Evolutionary conservation across 805 yeast species (phyloP), one percentile per base, ranked within the genome.

Genomic region (Teunomyces aglyptinius): DNA sequence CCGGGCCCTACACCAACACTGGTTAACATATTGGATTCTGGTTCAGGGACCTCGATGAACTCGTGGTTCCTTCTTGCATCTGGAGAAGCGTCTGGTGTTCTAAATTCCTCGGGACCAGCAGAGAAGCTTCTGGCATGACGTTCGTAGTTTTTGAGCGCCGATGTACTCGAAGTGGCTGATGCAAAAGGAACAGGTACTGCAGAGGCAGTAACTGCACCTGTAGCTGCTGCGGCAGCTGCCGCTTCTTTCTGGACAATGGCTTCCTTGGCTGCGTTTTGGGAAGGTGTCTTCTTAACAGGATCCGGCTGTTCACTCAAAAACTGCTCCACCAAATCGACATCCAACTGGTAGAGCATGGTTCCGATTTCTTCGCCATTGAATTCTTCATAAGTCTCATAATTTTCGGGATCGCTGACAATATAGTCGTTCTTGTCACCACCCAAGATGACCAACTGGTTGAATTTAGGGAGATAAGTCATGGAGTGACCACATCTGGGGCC

Each of bases 401-500:
- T 73, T 33, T 55, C 71, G 5, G 66, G 70, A 48, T 73, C 76
- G 20, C 73, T 73, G 22, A 70, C 60, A 38, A 84, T 82, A 57
- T 79, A 83, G 59, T 87, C 92, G 52, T 81, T 78, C 54, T 82
- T 78, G 64, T 89, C 96, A 48, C 99, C 98, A 38, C 99, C 99
- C 87, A 95, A 84, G 12, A 92, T 80, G 10, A 91, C 61, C 29
- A 92, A 59, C 65, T 84, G 87, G 58, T 88, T 81, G 50, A 80
- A 80, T 20, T 75, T 78, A 41, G 84, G 72, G 46, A 86, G 64
- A 44, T 81, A 84, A 1, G 97, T 83, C 67, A 92, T 70, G 6
- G 96, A 82, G 66, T 94, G 99, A 7, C 98, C 98, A 51, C 92
- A 87, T 56, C 97, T 80, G 11, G 94, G 82, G 38, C 91, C 87